Evolutionary conservation across 257 asterid species (phyloP).

Genomic region (Jacaranda copaia): DNA sequence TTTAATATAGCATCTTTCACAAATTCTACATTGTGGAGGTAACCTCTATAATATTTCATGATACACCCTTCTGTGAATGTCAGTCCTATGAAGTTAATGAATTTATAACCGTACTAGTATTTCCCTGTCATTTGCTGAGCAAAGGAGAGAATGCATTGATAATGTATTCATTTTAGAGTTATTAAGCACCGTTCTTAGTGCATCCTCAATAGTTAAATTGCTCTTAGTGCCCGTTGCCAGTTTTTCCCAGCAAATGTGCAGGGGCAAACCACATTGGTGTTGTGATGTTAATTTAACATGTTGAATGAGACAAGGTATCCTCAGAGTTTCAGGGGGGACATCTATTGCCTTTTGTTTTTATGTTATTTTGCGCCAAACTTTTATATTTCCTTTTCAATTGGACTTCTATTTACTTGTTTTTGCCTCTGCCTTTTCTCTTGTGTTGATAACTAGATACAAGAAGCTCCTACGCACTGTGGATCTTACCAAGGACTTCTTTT

Average conservation of each 20-base stretch:
- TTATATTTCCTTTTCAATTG: conserved; percentile 30
- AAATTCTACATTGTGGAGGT: conserved; percentile 42
- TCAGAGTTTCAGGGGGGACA: conserved; percentile 60
- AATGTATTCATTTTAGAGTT: conserved; percentile 33
- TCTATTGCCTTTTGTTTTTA: conserved; percentile 40
- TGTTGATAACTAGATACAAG: conserved; percentile 82
- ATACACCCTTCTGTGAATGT: conserved; percentile 41
- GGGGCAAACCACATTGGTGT: conserved; percentile 70
- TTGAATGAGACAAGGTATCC: conserved; percentile 76
- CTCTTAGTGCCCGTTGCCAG: conserved; percentile 54
- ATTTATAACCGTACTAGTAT: conserved; percentile 30
- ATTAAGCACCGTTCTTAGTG: conserved; percentile 35
- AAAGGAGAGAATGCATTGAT: conserved; percentile 19
- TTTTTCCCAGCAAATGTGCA: conserved; percentile 65
- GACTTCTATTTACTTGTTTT: conserved; percentile 54
- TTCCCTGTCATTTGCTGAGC: conserved; percentile 27
- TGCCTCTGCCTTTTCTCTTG: conserved; percentile 46
- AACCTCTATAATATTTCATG: conserved; percentile 38
- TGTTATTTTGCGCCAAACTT: conserved; percentile 28
- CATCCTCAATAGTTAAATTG: conserved; percentile 48
- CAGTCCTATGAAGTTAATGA: conserved; percentile 30
- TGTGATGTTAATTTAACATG: conserved; percentile 70
- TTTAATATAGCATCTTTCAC: conserved; percentile 40
- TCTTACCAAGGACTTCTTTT: conserved; percentile 96
- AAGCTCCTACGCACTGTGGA: conserved; percentile 90